phyloP scores from a whole-genome alignment of 306 rosid species.

The Ochetophila trinervis region DNA sequence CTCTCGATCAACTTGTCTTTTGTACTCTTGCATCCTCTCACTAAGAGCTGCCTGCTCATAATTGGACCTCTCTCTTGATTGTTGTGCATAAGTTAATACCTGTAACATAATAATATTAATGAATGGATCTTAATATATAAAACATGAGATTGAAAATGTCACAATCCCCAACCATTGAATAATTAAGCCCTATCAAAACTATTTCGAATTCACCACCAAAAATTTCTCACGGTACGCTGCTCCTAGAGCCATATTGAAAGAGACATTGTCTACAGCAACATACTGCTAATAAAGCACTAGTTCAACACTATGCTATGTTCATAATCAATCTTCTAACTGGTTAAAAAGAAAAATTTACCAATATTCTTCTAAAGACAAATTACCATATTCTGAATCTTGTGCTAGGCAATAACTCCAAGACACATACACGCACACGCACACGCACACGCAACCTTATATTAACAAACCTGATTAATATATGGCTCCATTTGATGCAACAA shows the following conservation, averaged over 20 bases:
- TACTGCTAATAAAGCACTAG: neutral
- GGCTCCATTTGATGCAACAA: slow-evolving; percentile 73
- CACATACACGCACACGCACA: too few relatives aligned
- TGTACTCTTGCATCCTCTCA: slow-evolving; percentile 98
- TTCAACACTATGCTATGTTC: neutral
- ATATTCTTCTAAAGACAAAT: neutral
- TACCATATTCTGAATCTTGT: neutral
- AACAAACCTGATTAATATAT: slow-evolving; percentile 89
- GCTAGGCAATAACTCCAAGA: neutral
- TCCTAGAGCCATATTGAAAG: neutral
- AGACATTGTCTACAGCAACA: neutral
- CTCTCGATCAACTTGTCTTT: slow-evolving; percentile 96
- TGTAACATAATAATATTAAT: slow-evolving; percentile 39
- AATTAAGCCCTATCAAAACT: neutral
- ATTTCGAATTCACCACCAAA: neutral
- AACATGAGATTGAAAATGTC: neutral
- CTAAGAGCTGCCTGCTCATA: slow-evolving; percentile 99
- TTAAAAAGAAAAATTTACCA: neutral
- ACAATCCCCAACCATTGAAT: slow-evolving; percentile 13
- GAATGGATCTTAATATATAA: slow-evolving; percentile 11
- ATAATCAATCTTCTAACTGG: neutral
- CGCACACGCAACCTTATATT: neutral
- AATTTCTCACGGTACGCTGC: neutral
- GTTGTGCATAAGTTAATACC: slow-evolving; percentile 99
- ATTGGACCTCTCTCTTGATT: slow-evolving; percentile 95